Base-by-base conservation (phyloP, 179 eudicot genomes). In the Spinacia oleracea region DNA sequence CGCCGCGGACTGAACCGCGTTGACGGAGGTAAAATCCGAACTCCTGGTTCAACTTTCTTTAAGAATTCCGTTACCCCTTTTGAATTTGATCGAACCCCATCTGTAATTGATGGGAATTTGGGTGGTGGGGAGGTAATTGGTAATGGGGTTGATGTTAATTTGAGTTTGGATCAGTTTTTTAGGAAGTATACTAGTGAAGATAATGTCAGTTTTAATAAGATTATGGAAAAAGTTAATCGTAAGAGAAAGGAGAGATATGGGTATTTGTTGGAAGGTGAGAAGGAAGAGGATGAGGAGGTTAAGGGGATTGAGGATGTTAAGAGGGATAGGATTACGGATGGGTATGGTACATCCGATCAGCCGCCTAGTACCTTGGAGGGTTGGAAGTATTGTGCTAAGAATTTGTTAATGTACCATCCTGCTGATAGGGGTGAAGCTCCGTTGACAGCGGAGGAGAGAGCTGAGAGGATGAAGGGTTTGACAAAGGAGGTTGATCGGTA, bases 181-280 rank as follows among this genome's bases (percentile, higher is more conserved):
- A 87, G 92, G 85, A 84, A 83, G 87, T 93, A 91, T 78, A 91
- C 98, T 21, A 96, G 99, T 68, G 97, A 96, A 83, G 99, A 96
- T 70, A 93, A 96, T 65, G 93, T 90, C 69, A 95, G 98, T 79
- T 93, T 96, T 60, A 77, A 85, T 18, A 87, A 86, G 67, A 72
- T 95, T 59, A 74, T 93, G 42, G 98, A 93, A 78, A 93, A 89
- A 73, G 93, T 88, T 58, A 93, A 95, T 85, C 76, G 91, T 82
- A 95, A 91, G 87, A 90, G 89, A 83, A 90, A 85, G 76, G 97
- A 91, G 86, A 87, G 91, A 42, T 85, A 83, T 84, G 93, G 60
- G 59, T 84, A 81, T 89, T 84, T 95, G 89, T 79, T 88, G 60
- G 93, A 89, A 78, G 93, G 96, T 6, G 93, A 89, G 78, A 85